Percentiles rank a stretch among this genome's conserved stretches.
Evolutionary conservation across 306 rosid genomes (phyloP).

Genomic region (Prosopis cineraria): DNA sequence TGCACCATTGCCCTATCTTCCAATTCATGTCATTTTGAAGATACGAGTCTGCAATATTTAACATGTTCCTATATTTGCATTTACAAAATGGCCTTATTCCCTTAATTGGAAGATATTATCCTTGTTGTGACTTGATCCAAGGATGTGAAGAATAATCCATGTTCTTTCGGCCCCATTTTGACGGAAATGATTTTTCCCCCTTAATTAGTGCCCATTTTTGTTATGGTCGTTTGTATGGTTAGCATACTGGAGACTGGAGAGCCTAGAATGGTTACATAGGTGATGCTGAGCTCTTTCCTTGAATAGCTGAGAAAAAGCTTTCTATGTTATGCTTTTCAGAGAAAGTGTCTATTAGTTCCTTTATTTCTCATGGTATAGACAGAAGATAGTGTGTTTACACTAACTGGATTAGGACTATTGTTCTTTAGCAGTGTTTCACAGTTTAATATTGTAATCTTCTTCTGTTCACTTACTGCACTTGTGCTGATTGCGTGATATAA

Average conservation of each 20-base stretch:
- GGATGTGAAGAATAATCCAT: background rate
- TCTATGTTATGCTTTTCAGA: background rate
- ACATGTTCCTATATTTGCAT: background rate
- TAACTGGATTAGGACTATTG: background rate
- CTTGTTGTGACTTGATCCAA: background rate
- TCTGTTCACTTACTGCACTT: constrained; percentile 8
- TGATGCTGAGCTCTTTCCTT: background rate
- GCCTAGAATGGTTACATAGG: background rate
- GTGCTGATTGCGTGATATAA: background rate
- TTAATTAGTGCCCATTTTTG: background rate
- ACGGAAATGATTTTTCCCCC: too few relatives aligned
- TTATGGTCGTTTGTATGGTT: background rate
- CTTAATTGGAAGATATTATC: background rate
- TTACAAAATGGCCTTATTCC: background rate
- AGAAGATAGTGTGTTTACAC: background rate
- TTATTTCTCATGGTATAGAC: background rate
- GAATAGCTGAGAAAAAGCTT: background rate
- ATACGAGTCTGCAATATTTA: background rate
- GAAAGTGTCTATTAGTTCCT: background rate
- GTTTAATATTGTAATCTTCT: constrained; percentile 5
- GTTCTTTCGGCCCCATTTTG: constrained; percentile 1
- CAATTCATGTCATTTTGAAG: background rate
- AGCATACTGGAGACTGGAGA: background rate
- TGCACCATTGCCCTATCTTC: background rate
- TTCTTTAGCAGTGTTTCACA: background rate